Evolutionary conservation across 2,329 filamentous ascomycete species (phyloP).

Genomic region (Talaromyces sp.): DNA sequence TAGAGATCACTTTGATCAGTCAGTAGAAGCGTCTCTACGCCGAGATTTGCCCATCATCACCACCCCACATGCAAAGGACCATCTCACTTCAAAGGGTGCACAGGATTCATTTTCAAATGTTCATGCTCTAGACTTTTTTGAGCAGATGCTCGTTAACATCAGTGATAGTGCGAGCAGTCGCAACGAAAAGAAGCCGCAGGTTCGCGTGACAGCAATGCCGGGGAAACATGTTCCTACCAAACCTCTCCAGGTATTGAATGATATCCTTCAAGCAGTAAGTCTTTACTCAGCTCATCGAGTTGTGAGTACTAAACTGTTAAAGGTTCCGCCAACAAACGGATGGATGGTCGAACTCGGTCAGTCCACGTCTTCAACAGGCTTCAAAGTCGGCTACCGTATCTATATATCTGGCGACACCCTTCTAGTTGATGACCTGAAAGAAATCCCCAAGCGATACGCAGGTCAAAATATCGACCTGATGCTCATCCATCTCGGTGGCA

Average conservation of each 20-base stretch:
- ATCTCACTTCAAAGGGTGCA: slow-evolving; percentile 45
- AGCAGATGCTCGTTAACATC: slow-evolving; percentile 50
- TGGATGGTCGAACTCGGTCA: slow-evolving; percentile 65
- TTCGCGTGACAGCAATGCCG: slow-evolving; percentile 62
- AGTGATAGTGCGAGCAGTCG: not conserved
- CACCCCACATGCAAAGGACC: slow-evolving; percentile 58
- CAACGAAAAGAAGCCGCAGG: slow-evolving; percentile 34
- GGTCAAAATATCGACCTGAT: slow-evolving; percentile 61
- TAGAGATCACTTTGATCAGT: slow-evolving; percentile 54
- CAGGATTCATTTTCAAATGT: slow-evolving; percentile 55
- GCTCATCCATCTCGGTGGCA: slow-evolving; percentile 64
- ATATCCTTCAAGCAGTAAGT: slow-evolving; percentile 45
- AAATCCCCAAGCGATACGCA: slow-evolving; percentile 57
- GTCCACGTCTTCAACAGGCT: slow-evolving; percentile 25
- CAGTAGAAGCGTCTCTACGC: slow-evolving; percentile 51
- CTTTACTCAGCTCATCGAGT: not conserved
- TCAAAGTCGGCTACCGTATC: slow-evolving; percentile 55
- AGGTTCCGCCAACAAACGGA: slow-evolving; percentile 63
- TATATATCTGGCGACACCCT: slow-evolving; percentile 67
- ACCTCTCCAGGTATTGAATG: slow-evolving; percentile 44
- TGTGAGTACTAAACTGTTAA: slow-evolving; percentile 5
- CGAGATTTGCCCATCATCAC: slow-evolving; percentile 61
- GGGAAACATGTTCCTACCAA: slow-evolving; percentile 59
- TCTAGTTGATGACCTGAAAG: slow-evolving; percentile 59
- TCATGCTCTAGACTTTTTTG: slow-evolving; percentile 55